phyloP scores from a whole-genome alignment of 2,329 filamentous ascomycete genomes.

The Westerdykella sp. region DNA sequence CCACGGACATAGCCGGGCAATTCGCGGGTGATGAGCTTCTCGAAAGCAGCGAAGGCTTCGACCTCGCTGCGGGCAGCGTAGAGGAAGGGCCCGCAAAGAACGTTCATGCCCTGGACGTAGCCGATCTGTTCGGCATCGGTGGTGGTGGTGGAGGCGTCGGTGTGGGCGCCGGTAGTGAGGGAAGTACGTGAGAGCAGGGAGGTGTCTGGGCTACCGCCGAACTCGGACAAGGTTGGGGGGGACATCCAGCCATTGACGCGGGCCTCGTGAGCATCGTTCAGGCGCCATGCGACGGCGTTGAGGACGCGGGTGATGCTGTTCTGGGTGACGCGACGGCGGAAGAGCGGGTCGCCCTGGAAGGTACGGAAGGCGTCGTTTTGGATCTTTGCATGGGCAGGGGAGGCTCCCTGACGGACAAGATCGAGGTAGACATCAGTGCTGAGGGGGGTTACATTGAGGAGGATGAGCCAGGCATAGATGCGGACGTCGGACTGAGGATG shows the following conservation, averaged over 20 bases:
- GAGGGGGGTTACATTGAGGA: slow-evolving; percentile 80
- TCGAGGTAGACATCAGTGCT: slow-evolving; percentile 82
- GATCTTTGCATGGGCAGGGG: slow-evolving; percentile 93
- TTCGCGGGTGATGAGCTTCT: slow-evolving; percentile 78
- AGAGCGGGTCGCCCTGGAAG: slow-evolving; percentile 92
- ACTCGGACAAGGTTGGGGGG: slow-evolving; percentile 45
- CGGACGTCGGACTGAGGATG: slow-evolving; percentile 70
- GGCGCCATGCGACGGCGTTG: slow-evolving; percentile 90
- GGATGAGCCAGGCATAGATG: slow-evolving; percentile 93
- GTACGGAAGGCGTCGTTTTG: slow-evolving; percentile 98
- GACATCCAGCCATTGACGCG: slow-evolving; percentile 48
- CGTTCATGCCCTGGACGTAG: slow-evolving; percentile 99
- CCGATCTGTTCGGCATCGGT: slow-evolving; percentile 63
- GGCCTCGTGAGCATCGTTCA: slow-evolving; percentile 70
- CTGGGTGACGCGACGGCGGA: slow-evolving; percentile 89
- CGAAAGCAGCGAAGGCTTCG: slow-evolving; percentile 88
- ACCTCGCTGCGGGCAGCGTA: slow-evolving; percentile 92
- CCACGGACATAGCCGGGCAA: slow-evolving; percentile 91
- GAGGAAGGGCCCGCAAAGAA: slow-evolving; percentile 88
- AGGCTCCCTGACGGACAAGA: slow-evolving; percentile 87
- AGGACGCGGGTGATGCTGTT: slow-evolving; percentile 89
- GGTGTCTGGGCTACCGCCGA: slow-evolving; percentile 45
- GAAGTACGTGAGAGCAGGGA: slow-evolving; percentile 30
- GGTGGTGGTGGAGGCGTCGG: slow-evolving; percentile 25
- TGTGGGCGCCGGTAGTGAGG: slow-evolving; percentile 21